Base-by-base conservation (phyloP, 805 yeast species). In the Ogataea henricii region DNA sequence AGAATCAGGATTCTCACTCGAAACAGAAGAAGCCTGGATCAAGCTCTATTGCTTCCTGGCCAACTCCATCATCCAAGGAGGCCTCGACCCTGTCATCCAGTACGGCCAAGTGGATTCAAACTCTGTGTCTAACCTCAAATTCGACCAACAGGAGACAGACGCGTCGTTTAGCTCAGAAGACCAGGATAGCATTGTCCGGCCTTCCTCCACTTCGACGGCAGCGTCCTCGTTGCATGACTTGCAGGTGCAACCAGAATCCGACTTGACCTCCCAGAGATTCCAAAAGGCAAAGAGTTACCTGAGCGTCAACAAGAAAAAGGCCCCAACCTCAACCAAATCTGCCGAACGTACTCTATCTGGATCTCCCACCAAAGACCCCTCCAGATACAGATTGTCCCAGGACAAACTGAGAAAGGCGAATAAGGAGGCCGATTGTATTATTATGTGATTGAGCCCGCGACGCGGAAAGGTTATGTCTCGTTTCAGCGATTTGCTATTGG, bases 1-100 rank as follows among this genome's bases (percentile, higher is more conserved):
- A 22, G 54, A 54, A 1, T 64, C 57, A 2, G 65, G 70, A 16
- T 84, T 84, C 61, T 75, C 82, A 12, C 64, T 78, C 18, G 86
- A 82, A 54, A 62, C 84, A 35, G 90, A 85, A 59, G 74, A 79
- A 48, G 77, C 83, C 47, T 86, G 92, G 91, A 78, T 85, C 46
- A 79, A 83, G 57, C 68, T 86, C 18, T 86, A 83, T 67, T 70
- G 83, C 48, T 86, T 81, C 62, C 66, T 86, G 54, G 83, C 90
- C 22, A 85, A 86, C 64, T 76, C 85, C 18, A 74, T 86, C 38
- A 59, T 85, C 16, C 85, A 82, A 59, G 78, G 78, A 48, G 85
- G 84, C 30, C 68, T 76, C 35, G 84, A 79, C 54, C 83, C 84
- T 2, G 55, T 67, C 2, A 57, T 69, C 40, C 61, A 56, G 32